Evolutionary conservation across 2,329 filamentous ascomycete species (phyloP), one percentile per base, ranked within the genome.

Genomic region (Neopestalotiopsis clavispora): DNA sequence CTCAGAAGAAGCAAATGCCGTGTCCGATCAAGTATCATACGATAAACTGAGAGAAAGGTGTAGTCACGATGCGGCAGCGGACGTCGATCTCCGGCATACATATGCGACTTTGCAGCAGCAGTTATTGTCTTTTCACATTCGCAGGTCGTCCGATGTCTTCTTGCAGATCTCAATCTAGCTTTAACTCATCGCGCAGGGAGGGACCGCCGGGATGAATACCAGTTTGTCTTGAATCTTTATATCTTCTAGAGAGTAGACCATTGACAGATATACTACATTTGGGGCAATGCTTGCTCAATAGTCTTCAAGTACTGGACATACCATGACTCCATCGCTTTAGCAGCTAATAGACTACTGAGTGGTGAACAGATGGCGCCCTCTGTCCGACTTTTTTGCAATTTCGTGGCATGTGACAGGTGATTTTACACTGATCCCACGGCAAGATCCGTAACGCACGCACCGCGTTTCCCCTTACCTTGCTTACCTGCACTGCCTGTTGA

Each of bases 111-210:
- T 52, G 45, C 45, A 52, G 45, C 14, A 52, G 3, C 23, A 28
- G 23, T 52, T 52, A n/a, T 52, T 52, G 45, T 52, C 45, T n/a
- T 28, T 20, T 62, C 28, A 32, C 40, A 38, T 28, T 5, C 40
- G 38, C 23, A 28, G 61, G 23, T 30, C 63, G 49, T 66, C 49
- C 49, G 45, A 34, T 56, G 63, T 58, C 63, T 58, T 20, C 23
- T 38, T 65, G 63, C 49, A 66, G 63, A 66, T 66, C 63, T n/a
- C 45, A 56, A 66, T 49, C 42, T 57, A 49, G 20, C 52, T 65
- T 66, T 17, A 34, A 38, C 34, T 38, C 12, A 62, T n/a, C 30
- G 20, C n/a, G 59, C 28, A 14, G 10, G 28, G n/a, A 38, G 28
- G 34, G 32, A 38, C 34, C 32, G 28, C 23, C 32, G 32, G 30